Evolutionary conservation across 1,284 basidiomycete species (phyloP), one percentile per base, ranked within the genome.

Genomic region (Sphaerobolus stellatus): DNA sequence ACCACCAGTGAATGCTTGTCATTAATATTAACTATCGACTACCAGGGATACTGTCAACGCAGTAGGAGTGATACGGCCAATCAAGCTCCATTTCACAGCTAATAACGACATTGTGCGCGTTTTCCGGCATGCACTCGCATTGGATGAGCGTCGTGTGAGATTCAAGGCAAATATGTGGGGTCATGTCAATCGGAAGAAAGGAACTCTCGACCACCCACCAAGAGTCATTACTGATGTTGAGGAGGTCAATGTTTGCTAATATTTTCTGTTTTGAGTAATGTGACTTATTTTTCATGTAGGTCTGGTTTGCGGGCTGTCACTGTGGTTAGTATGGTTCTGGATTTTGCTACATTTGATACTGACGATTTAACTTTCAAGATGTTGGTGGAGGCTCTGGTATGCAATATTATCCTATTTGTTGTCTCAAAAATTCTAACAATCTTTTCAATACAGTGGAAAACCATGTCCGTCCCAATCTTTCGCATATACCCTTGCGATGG

Each of bases 401-500:
- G 1, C n/a, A n/a, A n/a, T n/a, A n/a, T n/a, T n/a, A n/a, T n/a
- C n/a, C n/a, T n/a, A n/a, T n/a, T n/a, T n/a, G n/a, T n/a, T n/a
- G n/a, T n/a, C n/a, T n/a, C n/a, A n/a, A n/a, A n/a, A n/a, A n/a
- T n/a, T n/a, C n/a, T n/a, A n/a, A n/a, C n/a, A n/a, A n/a, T n/a
- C n/a, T n/a, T n/a, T n/a, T n/a, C n/a, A n/a, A n/a, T n/a, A n/a
- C n/a, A n/a, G 64, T 64, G 9, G 40, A 50, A 24, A 65, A 66
- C 46, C 50, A 50, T 3, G 59, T 54, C 5, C 33, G 52, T 3
- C 65, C 76, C 52, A 70, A 68, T 27, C 75, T 90, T 5, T 70
- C 81, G 0, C 75, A 86, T 56, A 83, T 88, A 59, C 67, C 82
- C n/a, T 70, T 90, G 27, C 80, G 79, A 25, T 90, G 87, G 87